Evolutionary conservation across 2,329 filamentous ascomycete genomes (phyloP).

Genomic region (Sclerotinia sclerotiorum): DNA sequence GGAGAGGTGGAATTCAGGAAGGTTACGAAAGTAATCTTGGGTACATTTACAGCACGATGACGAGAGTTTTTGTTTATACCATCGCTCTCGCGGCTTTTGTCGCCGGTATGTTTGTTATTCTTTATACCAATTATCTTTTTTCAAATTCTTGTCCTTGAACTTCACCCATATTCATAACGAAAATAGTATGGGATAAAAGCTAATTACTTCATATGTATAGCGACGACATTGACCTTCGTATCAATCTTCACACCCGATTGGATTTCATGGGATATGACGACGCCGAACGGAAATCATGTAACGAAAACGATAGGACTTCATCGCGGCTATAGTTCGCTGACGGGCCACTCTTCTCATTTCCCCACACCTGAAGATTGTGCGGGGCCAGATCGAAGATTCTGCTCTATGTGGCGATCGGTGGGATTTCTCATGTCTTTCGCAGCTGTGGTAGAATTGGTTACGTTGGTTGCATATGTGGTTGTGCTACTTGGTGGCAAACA

Average conservation of each 20-base stretch:
- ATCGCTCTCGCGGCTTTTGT: constrained; percentile 46
- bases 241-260: constrained; percentile 70
- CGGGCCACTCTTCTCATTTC: constrained; percentile 59
- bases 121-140: not conserved
- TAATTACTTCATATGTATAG: constrained; percentile 51
- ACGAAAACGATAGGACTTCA: constrained; percentile 77
- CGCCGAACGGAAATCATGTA: constrained; percentile 50
- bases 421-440: constrained; percentile 86
- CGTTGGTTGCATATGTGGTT: constrained; percentile 75
- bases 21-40: constrained; percentile 8
- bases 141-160: not conserved
- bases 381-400: constrained; percentile 65
- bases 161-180: not conserved
- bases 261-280: constrained; percentile 62
- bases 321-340: constrained; percentile 70
- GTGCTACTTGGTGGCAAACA: constrained; percentile 77
- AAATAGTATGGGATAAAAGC: not conserved
- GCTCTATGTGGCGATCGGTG: constrained; percentile 79
- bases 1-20: constrained; percentile 23
- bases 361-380: constrained; percentile 66
- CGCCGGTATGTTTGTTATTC: constrained; percentile 45
- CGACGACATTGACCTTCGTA: constrained; percentile 68
- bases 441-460: constrained; percentile 77
- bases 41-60: constrained; percentile 41
- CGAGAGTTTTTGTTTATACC: constrained; percentile 46